Conservation (phyloP, 371 early-diverging fungal species). For the Umbelopsis sp. region DNA sequence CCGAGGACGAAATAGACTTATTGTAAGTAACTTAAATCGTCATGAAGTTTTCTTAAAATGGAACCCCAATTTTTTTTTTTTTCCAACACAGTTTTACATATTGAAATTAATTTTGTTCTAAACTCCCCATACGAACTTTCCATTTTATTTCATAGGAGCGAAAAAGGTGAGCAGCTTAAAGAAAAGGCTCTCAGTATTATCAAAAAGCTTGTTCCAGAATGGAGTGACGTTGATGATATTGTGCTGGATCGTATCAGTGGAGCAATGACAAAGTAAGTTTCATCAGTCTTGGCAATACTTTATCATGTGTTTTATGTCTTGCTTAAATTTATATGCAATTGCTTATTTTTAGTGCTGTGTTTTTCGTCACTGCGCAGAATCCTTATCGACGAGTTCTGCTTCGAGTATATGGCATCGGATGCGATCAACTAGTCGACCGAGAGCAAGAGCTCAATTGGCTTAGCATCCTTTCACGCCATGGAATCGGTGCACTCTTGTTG, state of each 20-base stretch:
- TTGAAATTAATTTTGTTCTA: too few species aligned
- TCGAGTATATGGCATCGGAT: constrained; percentile 80
- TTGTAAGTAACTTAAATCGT: constrained; percentile 2
- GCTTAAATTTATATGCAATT: background rate
- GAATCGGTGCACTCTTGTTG: constrained; percentile 80
- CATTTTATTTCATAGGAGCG: background rate
- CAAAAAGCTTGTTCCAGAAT: constrained; percentile 38
- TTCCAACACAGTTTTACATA: background rate
- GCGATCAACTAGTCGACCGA: constrained; percentile 76
- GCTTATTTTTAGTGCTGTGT: constrained; percentile 59
- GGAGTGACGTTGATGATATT: constrained; percentile 41
- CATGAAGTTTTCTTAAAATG: background rate
- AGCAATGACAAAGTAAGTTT: constrained; percentile 79
- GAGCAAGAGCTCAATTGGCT: constrained; percentile 83
- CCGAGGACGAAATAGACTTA: constrained; percentile 7
- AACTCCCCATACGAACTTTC: background rate
- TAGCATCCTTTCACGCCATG: constrained; percentile 64
- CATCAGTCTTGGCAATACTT: background rate
- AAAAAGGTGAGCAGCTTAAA: constrained; percentile 37
- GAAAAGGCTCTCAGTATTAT: constrained; percentile 28
- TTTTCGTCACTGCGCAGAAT: constrained; percentile 58
- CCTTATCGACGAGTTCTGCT: constrained; percentile 60
- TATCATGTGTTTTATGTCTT: background rate
- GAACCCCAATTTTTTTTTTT: background rate
- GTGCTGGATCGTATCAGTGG: constrained; percentile 71